phyloP scores from a whole-genome alignment of 768 basidiomycete genomes.

The Hebeloma cylindrosporum region DNA sequence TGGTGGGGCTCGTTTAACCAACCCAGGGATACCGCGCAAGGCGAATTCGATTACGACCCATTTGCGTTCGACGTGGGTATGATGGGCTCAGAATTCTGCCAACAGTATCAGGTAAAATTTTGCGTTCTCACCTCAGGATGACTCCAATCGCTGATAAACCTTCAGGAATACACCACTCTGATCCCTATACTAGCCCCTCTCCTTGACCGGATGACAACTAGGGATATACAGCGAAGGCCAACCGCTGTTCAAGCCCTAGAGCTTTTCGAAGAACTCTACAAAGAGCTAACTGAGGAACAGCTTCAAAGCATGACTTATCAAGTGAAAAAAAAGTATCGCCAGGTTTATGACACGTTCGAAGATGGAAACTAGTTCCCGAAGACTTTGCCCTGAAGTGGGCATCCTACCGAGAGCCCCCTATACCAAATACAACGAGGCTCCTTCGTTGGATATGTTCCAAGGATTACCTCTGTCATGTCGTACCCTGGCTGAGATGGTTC shows the following conservation, averaged over 20 bases:
- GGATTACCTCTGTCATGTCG: neutral
- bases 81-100: slow-evolving; percentile 17
- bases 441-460: neutral
- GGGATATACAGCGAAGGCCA: neutral
- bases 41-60: slow-evolving; percentile 28
- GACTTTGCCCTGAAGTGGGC: neutral
- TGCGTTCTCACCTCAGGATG: neutral
- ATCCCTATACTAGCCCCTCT: slow-evolving; percentile 6
- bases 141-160: neutral
- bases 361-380: neutral
- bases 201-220: slow-evolving; percentile 2
- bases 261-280: neutral
- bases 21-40: slow-evolving; percentile 17
- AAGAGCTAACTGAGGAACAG: neutral
- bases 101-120: slow-evolving; percentile 12
- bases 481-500: neutral
- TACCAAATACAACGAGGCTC: neutral
- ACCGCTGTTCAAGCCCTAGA: slow-evolving; percentile 1
- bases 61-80: slow-evolving; percentile 27
- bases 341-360: neutral
- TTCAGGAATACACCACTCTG: neutral
- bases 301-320: neutral
- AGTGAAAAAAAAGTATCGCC: neutral
- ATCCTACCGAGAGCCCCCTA: neutral
- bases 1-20: slow-evolving; percentile 6